Conservation (phyloP, 805 yeast genomes). For the Candida ascalaphidarum region DNA sequence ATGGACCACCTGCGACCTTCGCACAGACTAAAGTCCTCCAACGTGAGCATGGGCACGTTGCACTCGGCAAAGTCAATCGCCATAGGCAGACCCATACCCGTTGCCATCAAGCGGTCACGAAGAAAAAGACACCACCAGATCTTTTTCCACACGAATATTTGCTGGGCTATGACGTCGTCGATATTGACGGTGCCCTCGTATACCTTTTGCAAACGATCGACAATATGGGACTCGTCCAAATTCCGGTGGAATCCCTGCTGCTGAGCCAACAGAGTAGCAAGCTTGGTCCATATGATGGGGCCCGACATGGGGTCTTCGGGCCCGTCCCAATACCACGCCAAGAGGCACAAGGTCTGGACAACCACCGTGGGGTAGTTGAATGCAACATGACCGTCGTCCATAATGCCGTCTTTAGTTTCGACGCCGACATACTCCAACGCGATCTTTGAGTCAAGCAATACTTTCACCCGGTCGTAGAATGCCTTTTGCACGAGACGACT, state of each 20-base stretch:
- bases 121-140: conserved; percentile 5
- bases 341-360: conserved; percentile 3
- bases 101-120: conserved; percentile 2
- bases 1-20: conserved; percentile 3
- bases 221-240: conserved; percentile 1
- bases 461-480: conserved; percentile 3
- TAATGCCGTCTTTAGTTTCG: background rate
- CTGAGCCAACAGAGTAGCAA: conserved; percentile 2
- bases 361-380: conserved; percentile 7
- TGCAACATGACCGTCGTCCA: conserved; percentile 4
- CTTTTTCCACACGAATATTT: conserved; percentile 5
- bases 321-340: conserved; percentile 5
- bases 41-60: conserved; percentile 2
- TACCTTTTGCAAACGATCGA: background rate
- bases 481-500: too few relatives aligned
- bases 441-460: conserved; percentile 3
- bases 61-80: conserved; percentile 1
- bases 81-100: conserved; percentile 5
- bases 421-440: conserved; percentile 5
- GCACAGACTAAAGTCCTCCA: conserved; percentile 3
- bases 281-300: conserved; percentile 2
- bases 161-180: conserved; percentile 1
- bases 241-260: conserved; percentile 4
- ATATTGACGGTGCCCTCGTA: background rate
- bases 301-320: conserved; percentile 4